Conservation (phyloP, 169 alveolate genomes). For the Plasmodium malariae region DNA sequence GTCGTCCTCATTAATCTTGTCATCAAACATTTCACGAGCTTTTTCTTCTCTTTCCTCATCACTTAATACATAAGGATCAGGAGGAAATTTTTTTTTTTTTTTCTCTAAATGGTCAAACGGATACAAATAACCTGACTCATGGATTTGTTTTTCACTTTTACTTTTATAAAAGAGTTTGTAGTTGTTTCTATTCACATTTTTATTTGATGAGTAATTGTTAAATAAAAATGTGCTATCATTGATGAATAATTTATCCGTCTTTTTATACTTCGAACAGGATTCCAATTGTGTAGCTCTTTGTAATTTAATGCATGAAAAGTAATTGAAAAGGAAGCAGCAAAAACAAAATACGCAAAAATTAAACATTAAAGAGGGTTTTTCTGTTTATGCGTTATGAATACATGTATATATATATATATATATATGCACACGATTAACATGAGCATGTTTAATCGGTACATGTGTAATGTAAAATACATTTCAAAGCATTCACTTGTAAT, state of each 20-base stretch:
- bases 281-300: neutral
- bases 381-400: neutral
- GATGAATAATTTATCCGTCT: neutral
- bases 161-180: constrained; percentile 32
- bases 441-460: neutral
- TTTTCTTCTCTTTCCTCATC: constrained; percentile 50
- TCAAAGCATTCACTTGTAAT: neutral
- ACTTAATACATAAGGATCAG: constrained; percentile 53
- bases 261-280: neutral
- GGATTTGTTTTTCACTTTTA: constrained; percentile 56
- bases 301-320: constrained; percentile 15
- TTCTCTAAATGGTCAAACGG: constrained; percentile 75
- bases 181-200: constrained; percentile 7
- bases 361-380: constrained; percentile 34
- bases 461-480: too few species aligned
- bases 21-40: constrained; percentile 14
- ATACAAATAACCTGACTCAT: constrained; percentile 64
- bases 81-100: constrained; percentile 73
- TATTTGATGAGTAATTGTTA: neutral
- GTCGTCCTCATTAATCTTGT: constrained; percentile 16
- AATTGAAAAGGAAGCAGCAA: constrained; percentile 18
- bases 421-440: neutral
- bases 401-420: constrained; percentile 24
- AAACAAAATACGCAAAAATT: constrained; percentile 7
- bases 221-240: neutral